phyloP scores from a whole-genome alignment of 2,329 filamentous ascomycete genomes.

The Beauveria caledonica region DNA sequence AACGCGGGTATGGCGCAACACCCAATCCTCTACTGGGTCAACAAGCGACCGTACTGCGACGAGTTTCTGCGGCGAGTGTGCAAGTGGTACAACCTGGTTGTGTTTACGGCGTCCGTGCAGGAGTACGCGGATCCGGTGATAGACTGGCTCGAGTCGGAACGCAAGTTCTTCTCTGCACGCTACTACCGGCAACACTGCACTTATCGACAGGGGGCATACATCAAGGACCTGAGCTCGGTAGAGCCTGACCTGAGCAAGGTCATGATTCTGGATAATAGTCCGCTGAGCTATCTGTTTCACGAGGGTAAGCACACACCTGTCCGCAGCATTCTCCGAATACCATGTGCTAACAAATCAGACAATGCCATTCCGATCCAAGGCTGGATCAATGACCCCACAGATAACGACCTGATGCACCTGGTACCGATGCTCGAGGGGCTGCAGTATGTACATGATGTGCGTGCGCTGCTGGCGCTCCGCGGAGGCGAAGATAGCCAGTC shows the following conservation, averaged over 20 bases:
- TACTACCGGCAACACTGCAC: conserved; percentile 98
- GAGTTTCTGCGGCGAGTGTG: conserved; percentile 86
- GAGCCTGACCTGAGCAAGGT: conserved; percentile 96
- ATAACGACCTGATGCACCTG: conserved; percentile 88
- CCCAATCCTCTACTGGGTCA: conserved; percentile 96
- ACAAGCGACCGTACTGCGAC: conserved; percentile 94
- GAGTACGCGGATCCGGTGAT: conserved; percentile 98
- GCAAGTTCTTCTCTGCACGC: conserved; percentile 88
- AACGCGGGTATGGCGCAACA: conserved; percentile 57
- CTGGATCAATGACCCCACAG: conserved; percentile 97
- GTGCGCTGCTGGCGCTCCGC: conserved; percentile 79
- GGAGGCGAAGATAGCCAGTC: conserved; percentile 71
- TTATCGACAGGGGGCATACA: conserved; percentile 88
- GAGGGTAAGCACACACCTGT: conserved; percentile 56
- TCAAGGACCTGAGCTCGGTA: conserved; percentile 93
- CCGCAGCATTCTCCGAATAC: background rate
- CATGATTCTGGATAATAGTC: conserved; percentile 98
- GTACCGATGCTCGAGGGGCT: conserved; percentile 87
- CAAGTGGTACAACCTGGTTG: conserved; percentile 96
- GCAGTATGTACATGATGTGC: conserved; percentile 93
- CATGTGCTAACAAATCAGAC: conserved; percentile 45
- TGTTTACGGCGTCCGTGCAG: conserved; percentile 96
- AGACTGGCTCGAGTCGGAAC: conserved; percentile 94
- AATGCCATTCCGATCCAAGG: conserved; percentile 98
- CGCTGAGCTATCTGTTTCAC: conserved; percentile 96